Percentiles rank a stretch among this genome's conserved stretches.
These are phyloP conservation scores for Termitomyces sp. DNA, from an alignment of 768 basidiomycete species.

Conservation along the genomic window DNA sequence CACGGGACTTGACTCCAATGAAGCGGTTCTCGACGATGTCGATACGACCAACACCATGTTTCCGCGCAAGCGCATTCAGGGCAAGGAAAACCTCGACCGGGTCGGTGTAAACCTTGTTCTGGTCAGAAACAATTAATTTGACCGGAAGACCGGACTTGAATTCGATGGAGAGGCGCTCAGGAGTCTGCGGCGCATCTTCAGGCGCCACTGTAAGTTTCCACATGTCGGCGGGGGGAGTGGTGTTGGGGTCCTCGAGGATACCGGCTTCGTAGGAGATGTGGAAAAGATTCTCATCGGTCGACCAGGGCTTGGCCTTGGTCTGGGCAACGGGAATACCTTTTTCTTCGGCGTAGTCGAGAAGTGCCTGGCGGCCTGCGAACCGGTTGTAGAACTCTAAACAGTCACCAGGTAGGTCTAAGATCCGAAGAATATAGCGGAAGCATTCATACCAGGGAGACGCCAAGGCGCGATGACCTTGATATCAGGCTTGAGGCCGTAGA, in stretches of 20 bases:
- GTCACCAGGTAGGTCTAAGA: not conserved
- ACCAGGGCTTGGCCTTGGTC: slow-evolving; percentile 97
- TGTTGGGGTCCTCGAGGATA: slow-evolving; percentile 96
- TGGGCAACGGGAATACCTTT: slow-evolving; percentile 92
- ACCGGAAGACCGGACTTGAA: slow-evolving; percentile 86
- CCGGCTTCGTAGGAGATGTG: slow-evolving; percentile 99
- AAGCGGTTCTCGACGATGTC: slow-evolving; percentile 99
- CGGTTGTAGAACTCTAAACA: slow-evolving; percentile 91
- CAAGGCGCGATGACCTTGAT: slow-evolving; percentile 99
- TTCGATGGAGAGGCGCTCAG: slow-evolving; percentile 82
- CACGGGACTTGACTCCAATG: slow-evolving; percentile 98
- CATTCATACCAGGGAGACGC: slow-evolving; percentile 81
- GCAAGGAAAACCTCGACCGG: slow-evolving; percentile 89
- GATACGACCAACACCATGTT: slow-evolving; percentile 94
- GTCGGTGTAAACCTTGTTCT: slow-evolving; percentile 73
- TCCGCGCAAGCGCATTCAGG: slow-evolving; percentile 88
- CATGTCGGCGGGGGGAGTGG: slow-evolving; percentile 94
- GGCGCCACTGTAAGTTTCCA: slow-evolving; percentile 94
- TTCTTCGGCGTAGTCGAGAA: slow-evolving; percentile 85
- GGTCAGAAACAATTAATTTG: slow-evolving; percentile 63
- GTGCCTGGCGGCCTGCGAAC: slow-evolving; percentile 92
- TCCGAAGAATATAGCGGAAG: not conserved
- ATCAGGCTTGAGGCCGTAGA: slow-evolving; percentile 96
- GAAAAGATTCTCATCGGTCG: slow-evolving; percentile 99
- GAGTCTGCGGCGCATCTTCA: slow-evolving; percentile 72